A percentile compares a stretch with the other conserved stretches of the same genome.
Conservation (phyloP, 2,329 filamentous ascomycete genomes). For the Exophiala viscosa region DNA sequence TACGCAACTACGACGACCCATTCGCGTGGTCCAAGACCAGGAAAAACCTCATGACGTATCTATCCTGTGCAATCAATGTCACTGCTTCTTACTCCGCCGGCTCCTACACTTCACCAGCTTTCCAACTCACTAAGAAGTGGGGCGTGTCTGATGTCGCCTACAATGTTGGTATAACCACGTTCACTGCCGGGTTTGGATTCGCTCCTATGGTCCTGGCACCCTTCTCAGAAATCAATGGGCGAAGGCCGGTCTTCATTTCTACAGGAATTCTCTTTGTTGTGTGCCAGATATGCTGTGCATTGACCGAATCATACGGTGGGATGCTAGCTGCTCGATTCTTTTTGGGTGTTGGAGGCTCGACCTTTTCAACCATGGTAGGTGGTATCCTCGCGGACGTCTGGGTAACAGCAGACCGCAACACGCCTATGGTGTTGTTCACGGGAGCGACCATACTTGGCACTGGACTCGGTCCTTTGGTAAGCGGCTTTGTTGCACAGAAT, state of each 20-base stretch:
- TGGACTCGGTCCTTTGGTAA: conserved; percentile 70
- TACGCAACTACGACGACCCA: conserved; percentile 65
- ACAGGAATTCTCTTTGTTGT: conserved; percentile 70
- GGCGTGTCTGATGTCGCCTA: conserved; percentile 61
- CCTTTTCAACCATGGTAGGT: conserved; percentile 87
- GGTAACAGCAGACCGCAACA: conserved; percentile 72
- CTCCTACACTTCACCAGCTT: conserved; percentile 67
- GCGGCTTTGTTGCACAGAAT: conserved; percentile 64
- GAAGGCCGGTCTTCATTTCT: conserved; percentile 74
- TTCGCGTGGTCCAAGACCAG: conserved; percentile 67
- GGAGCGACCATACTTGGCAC: conserved; percentile 74
- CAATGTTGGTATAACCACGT: conserved; percentile 70
- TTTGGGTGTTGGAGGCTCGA: conserved; percentile 64
- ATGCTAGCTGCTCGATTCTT: conserved; percentile 71
- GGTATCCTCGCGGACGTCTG: conserved; percentile 87
- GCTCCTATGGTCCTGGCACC: conserved; percentile 87
- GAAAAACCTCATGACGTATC: conserved; percentile 68
- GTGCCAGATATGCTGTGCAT: conserved; percentile 65
- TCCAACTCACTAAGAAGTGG: conserved; percentile 64
- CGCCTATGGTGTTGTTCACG: conserved; percentile 84
- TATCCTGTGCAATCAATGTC: conserved; percentile 72
- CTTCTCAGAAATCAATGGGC: conserved; percentile 82
- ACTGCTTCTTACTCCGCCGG: conserved; percentile 79
- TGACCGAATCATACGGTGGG: conserved; percentile 65
- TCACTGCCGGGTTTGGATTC: conserved; percentile 75